These are phyloP conservation scores for Glomus cerebriforme DNA, from an alignment of 192 early-diverging fungal genomes.

Conservation along the genomic window DNA sequence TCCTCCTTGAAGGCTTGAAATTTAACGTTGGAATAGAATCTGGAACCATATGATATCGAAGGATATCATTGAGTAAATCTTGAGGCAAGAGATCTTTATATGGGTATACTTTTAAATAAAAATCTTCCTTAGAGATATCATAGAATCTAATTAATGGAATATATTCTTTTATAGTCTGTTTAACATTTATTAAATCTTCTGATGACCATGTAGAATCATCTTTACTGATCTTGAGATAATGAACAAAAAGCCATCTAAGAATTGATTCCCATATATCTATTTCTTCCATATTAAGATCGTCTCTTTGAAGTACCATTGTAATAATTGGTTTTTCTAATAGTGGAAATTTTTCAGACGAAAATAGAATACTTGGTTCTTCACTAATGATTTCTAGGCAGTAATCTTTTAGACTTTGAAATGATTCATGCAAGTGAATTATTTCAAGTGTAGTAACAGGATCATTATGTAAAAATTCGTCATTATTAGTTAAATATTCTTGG, in stretches of 20 bases:
- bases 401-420: neutral
- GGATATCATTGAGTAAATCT: neutral
- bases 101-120: conserved; percentile 1
- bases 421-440: neutral
- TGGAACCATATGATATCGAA: neutral
- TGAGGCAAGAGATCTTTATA: neutral
- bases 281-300: neutral
- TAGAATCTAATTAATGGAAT: conserved; percentile 2
- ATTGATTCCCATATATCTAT: neutral
- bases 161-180: neutral
- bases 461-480: neutral
- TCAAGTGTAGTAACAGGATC: neutral
- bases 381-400: neutral
- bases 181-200: neutral
- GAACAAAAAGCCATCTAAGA: neutral
- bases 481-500: neutral
- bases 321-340: neutral
- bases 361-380: neutral
- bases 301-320: neutral
- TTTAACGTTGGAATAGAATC: neutral
- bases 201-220: neutral
- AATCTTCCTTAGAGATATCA: neutral
- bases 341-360: neutral
- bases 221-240: neutral
- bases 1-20: neutral